Base-by-base conservation (phyloP, 1,139 yeast species). In the Yamadazyma taylorii region DNA sequence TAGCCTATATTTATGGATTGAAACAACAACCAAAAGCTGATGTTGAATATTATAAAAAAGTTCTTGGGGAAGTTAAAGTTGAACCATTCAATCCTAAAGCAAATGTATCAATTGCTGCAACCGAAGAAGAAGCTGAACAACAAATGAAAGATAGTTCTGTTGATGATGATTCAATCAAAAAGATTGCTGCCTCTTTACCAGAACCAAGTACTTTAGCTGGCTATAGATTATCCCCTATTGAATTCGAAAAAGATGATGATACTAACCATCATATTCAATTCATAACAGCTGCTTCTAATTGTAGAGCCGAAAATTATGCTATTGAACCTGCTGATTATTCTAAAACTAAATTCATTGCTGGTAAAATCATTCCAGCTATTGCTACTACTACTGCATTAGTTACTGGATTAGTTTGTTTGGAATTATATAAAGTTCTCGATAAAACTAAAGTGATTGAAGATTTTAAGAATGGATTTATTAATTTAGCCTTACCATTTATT, bases 371-470 rank as follows among this genome's bases (percentile, higher is more conserved):
- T 50, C 99, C 99, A 10, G 98, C 98, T 13, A 92, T 92, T 70
- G 98, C 98, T 26, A 92, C 99, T 2, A 94, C 99, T 4, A 92
- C 99, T 15, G 95, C 97, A 10, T 72, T 90, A 52, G 97, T 92
- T 11, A 88, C 98, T 5, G 99, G 99, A 32, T 73, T 92, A 54
- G 95, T 89, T 28, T 87, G 95, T 56, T 71, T 92, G 51, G 99
- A 92, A 64, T 73, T 92, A 42, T 85, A 88, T 72, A 92, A 92
- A 68, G 92, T 92, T 45, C 88, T 82, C 38, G 96, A 86, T 53
- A 69, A 71, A 17, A 70, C 78, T 47, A 78, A 76, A 47, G 81
- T 81, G 45, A 77, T 94, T 53, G 98, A 92, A 58, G 84, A 85
- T 51, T 92, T 81, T 67, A 92, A 88, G 70, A 92, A 92, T 58